phyloP scores from a whole-genome alignment of 228 moss, liverwort and hornwort species.

The Sphagnum fallax region DNA sequence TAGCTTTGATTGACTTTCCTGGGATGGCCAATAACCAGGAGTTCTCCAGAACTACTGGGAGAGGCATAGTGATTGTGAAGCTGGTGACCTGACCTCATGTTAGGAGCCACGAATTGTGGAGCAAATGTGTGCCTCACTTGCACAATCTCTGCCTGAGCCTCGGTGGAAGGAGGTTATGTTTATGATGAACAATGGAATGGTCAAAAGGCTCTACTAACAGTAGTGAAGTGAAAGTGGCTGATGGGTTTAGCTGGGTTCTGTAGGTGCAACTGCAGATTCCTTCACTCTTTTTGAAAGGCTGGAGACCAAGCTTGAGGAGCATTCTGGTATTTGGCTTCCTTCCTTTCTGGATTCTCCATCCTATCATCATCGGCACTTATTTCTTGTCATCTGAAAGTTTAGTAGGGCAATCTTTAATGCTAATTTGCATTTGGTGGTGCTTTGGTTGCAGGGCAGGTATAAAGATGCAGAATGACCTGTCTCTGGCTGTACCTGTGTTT shows the following conservation, averaged over 20 bases:
- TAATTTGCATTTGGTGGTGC: conserved; percentile 3
- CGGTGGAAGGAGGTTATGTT: no score
- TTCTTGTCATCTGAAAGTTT: neutral
- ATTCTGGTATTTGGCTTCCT: conserved; percentile 53
- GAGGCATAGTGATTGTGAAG: neutral
- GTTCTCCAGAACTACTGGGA: no score
- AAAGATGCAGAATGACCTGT: neutral
- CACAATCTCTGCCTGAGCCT: no score
- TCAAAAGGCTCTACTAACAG: no score
- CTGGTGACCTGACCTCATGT: no score
- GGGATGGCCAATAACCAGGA: no score
- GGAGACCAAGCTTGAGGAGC: conserved; percentile 88
- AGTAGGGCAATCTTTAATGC: neutral
- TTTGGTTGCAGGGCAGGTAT: conserved; percentile 84
- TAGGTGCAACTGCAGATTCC: conserved; percentile 92
- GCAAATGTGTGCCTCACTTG: no score
- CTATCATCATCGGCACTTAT: neutral
- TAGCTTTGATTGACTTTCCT: no score
- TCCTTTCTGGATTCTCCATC: neutral
- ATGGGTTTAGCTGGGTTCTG: conserved; percentile 11
- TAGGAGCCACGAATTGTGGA: no score
- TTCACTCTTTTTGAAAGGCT: conserved; percentile 93
- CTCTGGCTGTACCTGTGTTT: neutral
- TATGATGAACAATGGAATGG: no score
- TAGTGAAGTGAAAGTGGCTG: conserved; percentile 8